Evolutionary conservation across 2,329 filamentous ascomycete species (phyloP), one percentile per base, ranked within the genome.

Genomic region (Fusarium oligoseptatum): DNA sequence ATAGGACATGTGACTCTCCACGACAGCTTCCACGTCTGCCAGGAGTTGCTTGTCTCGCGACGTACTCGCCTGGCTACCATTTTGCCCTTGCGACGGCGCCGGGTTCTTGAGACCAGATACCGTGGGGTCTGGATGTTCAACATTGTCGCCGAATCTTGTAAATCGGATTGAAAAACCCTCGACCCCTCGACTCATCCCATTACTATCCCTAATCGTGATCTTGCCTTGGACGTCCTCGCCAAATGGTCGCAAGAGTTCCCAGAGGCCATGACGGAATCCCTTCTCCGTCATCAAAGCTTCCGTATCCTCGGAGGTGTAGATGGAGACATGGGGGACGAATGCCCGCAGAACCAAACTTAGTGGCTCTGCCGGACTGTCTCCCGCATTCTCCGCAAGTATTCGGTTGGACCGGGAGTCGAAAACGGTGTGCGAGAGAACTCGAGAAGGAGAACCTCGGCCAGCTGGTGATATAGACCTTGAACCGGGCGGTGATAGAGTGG

Each of bases 121-220:
- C 17, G 79, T 77, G 11, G 85, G 81, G 62, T 89, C 86, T 2
- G 88, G 87, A 58, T 85, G 82, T 76, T 90, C 88, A 17, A 91
- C 80, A 24, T 88, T 86, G 74, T 89, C 86, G 2, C 91, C 91
- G 64, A 97, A 90, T 68, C 91, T 89, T 6, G 93, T 91, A 81
- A 99, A 98, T 65, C 95, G 92, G 67, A 99, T 89, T 1, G 94
- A 93, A 83, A 95, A 99, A 81, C 98, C 95, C 65, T 98, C 96
- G 85, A 93, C 96, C 43, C 91, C 90, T 80, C 91, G 91, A 80
- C 95, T 95, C 50, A 92, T 90, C 10, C 97, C 96, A 76, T 94
- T 92, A 80, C 95, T 98, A 83, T 99, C 97, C 77, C 97, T 88
- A 65, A 98, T 92, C 4, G 94, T 94, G 61, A 99, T 93, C 80